Conservation (phyloP, 192 early-diverging fungal species). For the Podila clonocystis region DNA sequence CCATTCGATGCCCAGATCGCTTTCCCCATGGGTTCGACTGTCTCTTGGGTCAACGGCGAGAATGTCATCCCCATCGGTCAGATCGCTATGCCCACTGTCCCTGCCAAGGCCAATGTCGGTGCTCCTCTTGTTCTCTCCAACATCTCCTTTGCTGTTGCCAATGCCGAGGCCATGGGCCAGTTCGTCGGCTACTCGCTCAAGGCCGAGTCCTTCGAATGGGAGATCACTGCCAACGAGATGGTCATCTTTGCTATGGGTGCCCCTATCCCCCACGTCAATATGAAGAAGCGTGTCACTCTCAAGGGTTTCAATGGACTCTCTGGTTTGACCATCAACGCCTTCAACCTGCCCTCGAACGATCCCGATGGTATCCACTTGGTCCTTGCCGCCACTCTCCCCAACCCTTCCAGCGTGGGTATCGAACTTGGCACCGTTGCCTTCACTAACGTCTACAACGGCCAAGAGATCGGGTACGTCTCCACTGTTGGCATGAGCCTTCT, state of each 20-base stretch:
- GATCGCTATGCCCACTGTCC: constrained; percentile 58
- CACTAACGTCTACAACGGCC: constrained; percentile 46
- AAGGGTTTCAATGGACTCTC: constrained; percentile 59
- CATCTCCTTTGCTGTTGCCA: constrained; percentile 51
- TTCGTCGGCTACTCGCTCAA: constrained; percentile 64
- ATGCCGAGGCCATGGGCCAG: constrained; percentile 53
- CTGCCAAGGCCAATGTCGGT: constrained; percentile 56
- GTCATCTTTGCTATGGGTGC: constrained; percentile 61
- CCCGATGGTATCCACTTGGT: constrained; percentile 49
- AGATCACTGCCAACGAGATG: constrained; percentile 55
- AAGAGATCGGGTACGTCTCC: constrained; percentile 52
- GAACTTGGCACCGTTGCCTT: constrained; percentile 63
- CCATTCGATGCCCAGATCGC: constrained; percentile 53
- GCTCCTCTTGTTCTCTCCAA: constrained; percentile 56
- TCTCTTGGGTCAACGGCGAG: constrained; percentile 46
- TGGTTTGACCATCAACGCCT: constrained; percentile 46
- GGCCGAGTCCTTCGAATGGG: constrained; percentile 58
- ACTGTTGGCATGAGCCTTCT: constrained; percentile 31
- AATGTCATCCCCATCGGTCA: constrained; percentile 42
- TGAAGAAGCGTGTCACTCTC: constrained; percentile 62
- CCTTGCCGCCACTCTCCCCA: constrained; percentile 40
- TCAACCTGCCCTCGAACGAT: constrained; percentile 64
- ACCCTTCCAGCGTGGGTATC: constrained; percentile 63
- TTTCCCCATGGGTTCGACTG: constrained; percentile 52
- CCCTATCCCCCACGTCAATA: constrained; percentile 56